A percentile compares a stretch with the other conserved stretches of the same genome.
Conservation (phyloP, 2,329 filamentous ascomycete genomes). For the Ceratocystis lukuohia region DNA sequence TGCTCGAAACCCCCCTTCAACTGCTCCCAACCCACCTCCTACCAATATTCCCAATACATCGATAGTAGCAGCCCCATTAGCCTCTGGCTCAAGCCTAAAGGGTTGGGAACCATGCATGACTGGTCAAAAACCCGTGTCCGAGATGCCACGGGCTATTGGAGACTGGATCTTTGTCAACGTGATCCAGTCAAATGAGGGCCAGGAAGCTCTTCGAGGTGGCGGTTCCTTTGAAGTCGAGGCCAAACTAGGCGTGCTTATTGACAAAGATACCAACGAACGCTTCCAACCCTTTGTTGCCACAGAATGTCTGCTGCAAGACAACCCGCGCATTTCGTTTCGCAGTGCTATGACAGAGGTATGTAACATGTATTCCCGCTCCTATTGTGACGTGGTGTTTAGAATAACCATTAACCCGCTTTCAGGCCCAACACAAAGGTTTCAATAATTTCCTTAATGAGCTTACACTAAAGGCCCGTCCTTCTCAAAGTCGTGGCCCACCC, state of each 20-base stretch:
- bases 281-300: constrained; percentile 53
- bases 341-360: constrained; percentile 83
- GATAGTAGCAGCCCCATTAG: background rate
- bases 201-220: constrained; percentile 47
- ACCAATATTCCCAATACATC: background rate
- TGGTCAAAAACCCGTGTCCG: constrained; percentile 56
- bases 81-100: constrained; percentile 29
- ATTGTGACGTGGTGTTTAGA: background rate
- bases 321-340: constrained; percentile 53
- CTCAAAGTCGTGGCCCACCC: constrained; percentile 23
- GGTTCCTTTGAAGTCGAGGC: constrained; percentile 87
- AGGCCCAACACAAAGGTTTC: constrained; percentile 68
- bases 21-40: constrained; percentile 20
- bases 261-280: constrained; percentile 57
- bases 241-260: constrained; percentile 72
- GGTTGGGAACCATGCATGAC: constrained; percentile 57
- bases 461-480: constrained; percentile 29
- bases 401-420: background rate
- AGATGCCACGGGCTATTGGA: constrained; percentile 60
- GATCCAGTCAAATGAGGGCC: constrained; percentile 51
- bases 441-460: constrained; percentile 73
- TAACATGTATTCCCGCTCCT: constrained; percentile 15
- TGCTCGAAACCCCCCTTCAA: constrained; percentile 25
- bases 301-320: constrained; percentile 54
- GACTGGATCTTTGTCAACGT: constrained; percentile 68